Percentiles rank a stretch among this genome's conserved stretches.
phyloP scores from a whole-genome alignment of 306 rosid species.

The Carpinus viminea region DNA sequence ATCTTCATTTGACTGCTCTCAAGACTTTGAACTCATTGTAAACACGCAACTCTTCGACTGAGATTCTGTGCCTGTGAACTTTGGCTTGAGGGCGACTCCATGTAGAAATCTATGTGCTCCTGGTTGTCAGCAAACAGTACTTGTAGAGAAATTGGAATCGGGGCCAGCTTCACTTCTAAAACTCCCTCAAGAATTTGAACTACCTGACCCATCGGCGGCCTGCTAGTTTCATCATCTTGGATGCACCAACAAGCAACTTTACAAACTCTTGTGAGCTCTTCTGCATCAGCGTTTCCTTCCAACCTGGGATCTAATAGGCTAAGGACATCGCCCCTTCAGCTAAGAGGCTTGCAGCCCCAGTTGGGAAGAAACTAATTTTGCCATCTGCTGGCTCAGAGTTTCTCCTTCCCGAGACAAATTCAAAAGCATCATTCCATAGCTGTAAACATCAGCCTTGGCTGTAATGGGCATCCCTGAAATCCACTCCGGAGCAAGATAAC shows the following conservation, averaged over 20 bases:
- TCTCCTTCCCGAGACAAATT: conserved; percentile 72
- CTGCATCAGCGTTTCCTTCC: too few species aligned
- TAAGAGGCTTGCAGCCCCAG: too few species aligned
- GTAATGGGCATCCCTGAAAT: conserved; percentile 82
- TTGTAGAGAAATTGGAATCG: conserved; percentile 60
- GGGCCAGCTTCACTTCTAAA: conserved; percentile 55
- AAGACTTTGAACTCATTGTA: conserved; percentile 26
- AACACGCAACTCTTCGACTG: conserved; percentile 38
- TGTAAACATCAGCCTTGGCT: conserved; percentile 84
- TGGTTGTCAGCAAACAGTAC: conserved; percentile 47
- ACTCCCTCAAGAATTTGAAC: conserved; percentile 81
- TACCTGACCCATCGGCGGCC: conserved; percentile 62
- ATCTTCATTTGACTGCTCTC: conserved; percentile 13
- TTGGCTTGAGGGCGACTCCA: conserved; percentile 57
- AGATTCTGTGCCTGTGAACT: conserved; percentile 48
- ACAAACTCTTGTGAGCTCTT: too few species aligned
- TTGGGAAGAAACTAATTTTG: conserved; percentile 33
- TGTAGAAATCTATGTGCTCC: conserved; percentile 57
- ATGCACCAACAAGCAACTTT: conserved; percentile 40
- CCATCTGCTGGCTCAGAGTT: conserved; percentile 72
- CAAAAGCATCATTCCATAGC: conserved; percentile 97
- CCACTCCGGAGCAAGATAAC: conserved; percentile 96
- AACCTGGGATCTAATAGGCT: too few species aligned
- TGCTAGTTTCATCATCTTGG: conserved; percentile 47
- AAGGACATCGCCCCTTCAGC: too few species aligned